Evolutionary conservation across 306 rosid species (phyloP).

Genomic region (Vigna radiata): DNA sequence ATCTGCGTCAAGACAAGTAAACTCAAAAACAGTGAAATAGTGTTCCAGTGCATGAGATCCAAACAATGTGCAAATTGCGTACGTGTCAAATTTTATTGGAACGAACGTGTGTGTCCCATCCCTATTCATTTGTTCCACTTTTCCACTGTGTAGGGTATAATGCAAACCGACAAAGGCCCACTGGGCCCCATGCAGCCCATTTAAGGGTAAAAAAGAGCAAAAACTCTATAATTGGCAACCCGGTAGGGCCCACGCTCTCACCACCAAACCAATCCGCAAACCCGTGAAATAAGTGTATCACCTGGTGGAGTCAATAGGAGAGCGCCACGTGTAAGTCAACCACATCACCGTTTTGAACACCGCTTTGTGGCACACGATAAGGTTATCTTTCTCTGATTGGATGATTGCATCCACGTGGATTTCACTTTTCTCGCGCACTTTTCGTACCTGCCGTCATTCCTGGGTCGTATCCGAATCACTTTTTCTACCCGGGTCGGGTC

Average conservation of each 20-base stretch:
- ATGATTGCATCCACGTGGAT: slow-evolving; percentile 49
- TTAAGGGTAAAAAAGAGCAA: not conserved
- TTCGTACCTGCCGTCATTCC: slow-evolving; percentile 33
- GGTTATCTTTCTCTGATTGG: slow-evolving; percentile 67
- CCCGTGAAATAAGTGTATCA: not conserved
- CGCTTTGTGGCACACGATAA: slow-evolving; percentile 52
- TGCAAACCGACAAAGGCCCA: slow-evolving; percentile 40
- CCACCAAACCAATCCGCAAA: slow-evolving; percentile 9
- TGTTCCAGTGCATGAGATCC: slow-evolving; percentile 36
- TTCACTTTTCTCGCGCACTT: slow-evolving; percentile 33
- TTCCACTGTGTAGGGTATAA: slow-evolving; percentile 38
- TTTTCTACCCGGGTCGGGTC: not conserved
- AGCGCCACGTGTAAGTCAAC: slow-evolving; percentile 23
- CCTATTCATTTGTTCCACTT: not conserved
- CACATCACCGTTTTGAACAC: not conserved
- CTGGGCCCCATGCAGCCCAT: slow-evolving; percentile 32
- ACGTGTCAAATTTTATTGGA: slow-evolving; percentile 45
- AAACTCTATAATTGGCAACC: slow-evolving; percentile 5
- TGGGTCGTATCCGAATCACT: not conserved
- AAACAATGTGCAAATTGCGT: slow-evolving; percentile 41
- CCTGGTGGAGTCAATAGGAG: not conserved
- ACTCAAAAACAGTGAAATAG: not conserved
- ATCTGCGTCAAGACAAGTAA: slow-evolving; percentile 32
- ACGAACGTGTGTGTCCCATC: slow-evolving; percentile 41
- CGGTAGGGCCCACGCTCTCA: slow-evolving; percentile 31